phyloP scores from a whole-genome alignment of 1,284 basidiomycete genomes.

The Flammula alnicola region DNA sequence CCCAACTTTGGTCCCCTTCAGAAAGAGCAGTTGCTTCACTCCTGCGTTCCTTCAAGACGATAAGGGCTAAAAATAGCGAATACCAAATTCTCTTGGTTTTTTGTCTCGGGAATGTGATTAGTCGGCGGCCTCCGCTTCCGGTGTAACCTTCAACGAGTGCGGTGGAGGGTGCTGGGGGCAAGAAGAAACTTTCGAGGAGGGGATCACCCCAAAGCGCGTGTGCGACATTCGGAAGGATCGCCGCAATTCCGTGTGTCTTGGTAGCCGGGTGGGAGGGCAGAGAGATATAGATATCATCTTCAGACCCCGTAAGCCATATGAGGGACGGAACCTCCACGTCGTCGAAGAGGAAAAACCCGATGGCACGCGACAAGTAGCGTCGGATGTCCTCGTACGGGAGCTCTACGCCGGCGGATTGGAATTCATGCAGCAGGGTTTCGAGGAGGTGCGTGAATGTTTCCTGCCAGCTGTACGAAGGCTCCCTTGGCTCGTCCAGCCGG shows the following conservation, averaged over 20 bases:
- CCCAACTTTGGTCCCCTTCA: slow-evolving; percentile 44
- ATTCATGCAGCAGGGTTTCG: slow-evolving; percentile 53
- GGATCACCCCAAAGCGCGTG: slow-evolving; percentile 78
- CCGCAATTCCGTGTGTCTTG: slow-evolving; percentile 33
- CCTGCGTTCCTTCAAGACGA: slow-evolving; percentile 47
- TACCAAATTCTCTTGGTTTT: slow-evolving; percentile 76
- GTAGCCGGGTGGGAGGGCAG: slow-evolving; percentile 15
- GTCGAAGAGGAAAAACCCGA: slow-evolving; percentile 74
- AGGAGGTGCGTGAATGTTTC: slow-evolving; percentile 66
- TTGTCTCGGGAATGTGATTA: slow-evolving; percentile 60
- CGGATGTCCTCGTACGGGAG: slow-evolving; percentile 53
- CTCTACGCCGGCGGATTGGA: slow-evolving; percentile 30
- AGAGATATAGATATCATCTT: slow-evolving; percentile 45
- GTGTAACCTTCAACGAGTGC: slow-evolving; percentile 66
- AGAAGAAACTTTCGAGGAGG: slow-evolving; percentile 64
- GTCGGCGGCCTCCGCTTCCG: slow-evolving; percentile 43
- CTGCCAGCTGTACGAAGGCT: slow-evolving; percentile 68
- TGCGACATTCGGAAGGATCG: slow-evolving; percentile 53
- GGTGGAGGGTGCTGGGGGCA: slow-evolving; percentile 47
- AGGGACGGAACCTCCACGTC: slow-evolving; percentile 73
- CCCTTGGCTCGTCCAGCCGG: slow-evolving; percentile 25
- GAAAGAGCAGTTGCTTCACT: slow-evolving; percentile 1
- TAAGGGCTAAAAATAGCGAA: slow-evolving; percentile 63
- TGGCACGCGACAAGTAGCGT: slow-evolving; percentile 61
- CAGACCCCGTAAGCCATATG: slow-evolving; percentile 61